Evolutionary conservation across 2,329 filamentous ascomycete species (phyloP).

Genomic region (Tolypocladium pustulatum): DNA sequence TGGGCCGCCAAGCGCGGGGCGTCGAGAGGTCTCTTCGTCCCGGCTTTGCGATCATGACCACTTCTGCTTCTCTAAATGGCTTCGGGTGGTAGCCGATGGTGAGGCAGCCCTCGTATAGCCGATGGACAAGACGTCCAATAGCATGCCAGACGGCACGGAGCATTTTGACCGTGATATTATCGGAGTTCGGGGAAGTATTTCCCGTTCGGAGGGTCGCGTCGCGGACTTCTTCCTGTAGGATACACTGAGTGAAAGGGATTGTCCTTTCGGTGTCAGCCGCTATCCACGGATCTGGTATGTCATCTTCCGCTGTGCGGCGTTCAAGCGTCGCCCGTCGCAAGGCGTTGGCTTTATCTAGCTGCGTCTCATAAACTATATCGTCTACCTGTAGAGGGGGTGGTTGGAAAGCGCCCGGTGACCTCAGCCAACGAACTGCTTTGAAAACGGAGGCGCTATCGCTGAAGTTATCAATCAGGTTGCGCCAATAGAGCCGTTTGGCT

Average conservation of each 20-base stretch:
- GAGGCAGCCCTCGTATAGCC: constrained; percentile 10
- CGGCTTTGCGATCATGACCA: constrained; percentile 14
- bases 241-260: constrained; percentile 7
- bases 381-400: constrained; percentile 7
- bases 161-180: neutral
- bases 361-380: constrained; percentile 5
- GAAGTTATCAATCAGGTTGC: constrained; percentile 6
- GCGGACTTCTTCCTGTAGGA: neutral
- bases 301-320: constrained; percentile 4
- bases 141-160: neutral
- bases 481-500: constrained; percentile 6
- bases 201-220: neutral
- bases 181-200: neutral
- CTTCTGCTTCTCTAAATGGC: constrained; percentile 10
- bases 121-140: constrained; percentile 1
- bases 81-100: constrained; percentile 8
- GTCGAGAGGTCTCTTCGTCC: constrained; percentile 9
- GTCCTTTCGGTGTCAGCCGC: neutral
- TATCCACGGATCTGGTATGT: constrained; percentile 8
- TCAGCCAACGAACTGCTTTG: constrained; percentile 3
- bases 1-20: constrained; percentile 11
- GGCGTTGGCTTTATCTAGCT: constrained; percentile 9
- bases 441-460: constrained; percentile 1
- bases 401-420: constrained; percentile 6
- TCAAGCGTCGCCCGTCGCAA: constrained; percentile 7